Percentiles rank a stretch among this genome's conserved stretches.
Conservation (phyloP, 148 eudicot species). For the Chenopodium formosanum region DNA sequence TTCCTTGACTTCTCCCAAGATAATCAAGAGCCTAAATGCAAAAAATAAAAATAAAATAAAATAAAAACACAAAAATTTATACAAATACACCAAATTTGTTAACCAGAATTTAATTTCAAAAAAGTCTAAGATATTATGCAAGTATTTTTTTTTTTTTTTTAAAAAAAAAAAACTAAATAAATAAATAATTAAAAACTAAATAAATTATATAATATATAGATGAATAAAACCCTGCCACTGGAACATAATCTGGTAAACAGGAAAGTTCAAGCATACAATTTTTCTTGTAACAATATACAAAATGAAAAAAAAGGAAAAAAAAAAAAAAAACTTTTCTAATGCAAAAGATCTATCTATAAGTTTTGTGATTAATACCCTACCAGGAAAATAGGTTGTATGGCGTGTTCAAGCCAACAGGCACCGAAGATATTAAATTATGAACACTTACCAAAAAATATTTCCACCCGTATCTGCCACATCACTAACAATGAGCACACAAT, state of each 20-base stretch:
- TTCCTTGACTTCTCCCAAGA: constrained; percentile 75
- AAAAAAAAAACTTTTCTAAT: not conserved
- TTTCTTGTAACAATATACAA: not conserved
- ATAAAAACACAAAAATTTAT: too few relatives aligned
- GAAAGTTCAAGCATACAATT: not conserved
- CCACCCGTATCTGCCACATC: too few relatives aligned
- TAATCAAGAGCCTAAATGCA: constrained; percentile 72
- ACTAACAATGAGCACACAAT: not conserved
- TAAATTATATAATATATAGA: too few relatives aligned
- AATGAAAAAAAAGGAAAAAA: not conserved
- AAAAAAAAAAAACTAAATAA: too few relatives aligned
- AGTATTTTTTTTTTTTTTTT: too few relatives aligned
- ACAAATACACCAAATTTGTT: not conserved
- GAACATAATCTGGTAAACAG: not conserved
- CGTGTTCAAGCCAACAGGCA: not conserved
- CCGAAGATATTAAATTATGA: too few relatives aligned
- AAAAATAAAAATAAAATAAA: not conserved
- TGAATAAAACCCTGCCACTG: not conserved
- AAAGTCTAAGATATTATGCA: too few relatives aligned
- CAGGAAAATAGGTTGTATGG: not conserved
- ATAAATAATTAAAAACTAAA: too few relatives aligned
- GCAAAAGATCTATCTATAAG: not conserved
- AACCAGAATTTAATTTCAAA: too few relatives aligned
- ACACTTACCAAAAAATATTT: too few relatives aligned
- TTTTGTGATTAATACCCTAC: not conserved